phyloP scores from a whole-genome alignment of 2,329 filamentous ascomycete species.

The Fusarium odoratissimum region DNA sequence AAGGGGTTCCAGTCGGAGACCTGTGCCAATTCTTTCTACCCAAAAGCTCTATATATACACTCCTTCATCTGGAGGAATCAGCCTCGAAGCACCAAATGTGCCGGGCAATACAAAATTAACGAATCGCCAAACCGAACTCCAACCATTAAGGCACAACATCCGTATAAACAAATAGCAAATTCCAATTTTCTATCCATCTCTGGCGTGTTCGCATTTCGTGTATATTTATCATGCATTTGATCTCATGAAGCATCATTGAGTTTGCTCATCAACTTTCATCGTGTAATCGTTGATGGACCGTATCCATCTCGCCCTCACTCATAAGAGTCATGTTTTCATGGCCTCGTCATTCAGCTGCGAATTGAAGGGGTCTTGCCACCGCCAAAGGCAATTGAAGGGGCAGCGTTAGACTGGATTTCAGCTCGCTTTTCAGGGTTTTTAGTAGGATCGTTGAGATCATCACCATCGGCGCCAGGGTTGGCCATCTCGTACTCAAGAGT shows the following conservation, averaged over 20 bases:
- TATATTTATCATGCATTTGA: not conserved
- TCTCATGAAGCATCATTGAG: constrained; percentile 1
- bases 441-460: constrained; percentile 56
- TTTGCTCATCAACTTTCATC: constrained; percentile 5
- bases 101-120: not conserved
- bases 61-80: not conserved
- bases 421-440: constrained; percentile 56
- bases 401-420: constrained; percentile 37
- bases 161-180: not conserved
- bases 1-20: not conserved
- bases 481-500: constrained; percentile 58
- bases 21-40: not conserved
- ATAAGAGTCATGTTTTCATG: constrained; percentile 13
- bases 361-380: constrained; percentile 39
- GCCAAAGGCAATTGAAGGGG: constrained; percentile 32
- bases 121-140: not conserved
- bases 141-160: not conserved
- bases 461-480: constrained; percentile 60
- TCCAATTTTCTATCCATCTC: not conserved
- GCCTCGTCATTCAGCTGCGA: constrained; percentile 23
- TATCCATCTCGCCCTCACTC: constrained; percentile 2
- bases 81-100: not conserved
- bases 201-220: not conserved
- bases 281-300: constrained; percentile 7
- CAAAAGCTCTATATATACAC: not conserved